These are phyloP conservation scores for Ascodesmis nigricans DNA, from an alignment of 495 filamentous ascomycete species.

Conservation along the genomic window DNA sequence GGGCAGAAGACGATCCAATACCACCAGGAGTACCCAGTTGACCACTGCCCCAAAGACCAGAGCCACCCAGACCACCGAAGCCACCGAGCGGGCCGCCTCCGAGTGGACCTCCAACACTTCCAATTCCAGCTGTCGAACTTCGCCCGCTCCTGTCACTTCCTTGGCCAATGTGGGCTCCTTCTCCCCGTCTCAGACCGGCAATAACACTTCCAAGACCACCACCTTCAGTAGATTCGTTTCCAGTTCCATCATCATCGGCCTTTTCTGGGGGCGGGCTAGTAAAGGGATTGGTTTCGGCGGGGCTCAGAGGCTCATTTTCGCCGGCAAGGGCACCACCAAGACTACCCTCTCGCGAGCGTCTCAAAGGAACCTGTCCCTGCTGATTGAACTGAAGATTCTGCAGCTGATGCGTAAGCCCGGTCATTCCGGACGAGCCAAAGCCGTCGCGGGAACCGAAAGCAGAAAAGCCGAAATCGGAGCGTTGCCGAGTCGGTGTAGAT, in stretches of 20 bases:
- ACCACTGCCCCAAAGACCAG: slow-evolving; percentile 36
- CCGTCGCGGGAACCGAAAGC: slow-evolving; percentile 44
- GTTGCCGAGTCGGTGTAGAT: slow-evolving; percentile 19
- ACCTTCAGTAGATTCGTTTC: slow-evolving; percentile 34
- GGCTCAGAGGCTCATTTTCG: slow-evolving; percentile 49
- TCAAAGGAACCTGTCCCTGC: slow-evolving; percentile 30
- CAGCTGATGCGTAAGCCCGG: slow-evolving; percentile 19
- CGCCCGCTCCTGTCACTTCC: slow-evolving; percentile 23
- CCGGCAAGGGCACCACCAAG: slow-evolving; percentile 31
- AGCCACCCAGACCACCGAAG: slow-evolving; percentile 37
- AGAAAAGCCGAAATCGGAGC: slow-evolving; percentile 57
- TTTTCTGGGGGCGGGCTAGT: slow-evolving; percentile 76
- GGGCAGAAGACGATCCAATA: slow-evolving; percentile 39
- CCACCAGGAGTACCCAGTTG: slow-evolving; percentile 54
- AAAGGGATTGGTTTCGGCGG: slow-evolving; percentile 94
- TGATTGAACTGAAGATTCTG: slow-evolving; percentile 21
- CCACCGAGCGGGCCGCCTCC: slow-evolving; percentile 30
- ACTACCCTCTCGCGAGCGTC: slow-evolving; percentile 28
- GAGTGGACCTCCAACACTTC: slow-evolving; percentile 29
- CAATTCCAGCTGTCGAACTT: slow-evolving; percentile 27
- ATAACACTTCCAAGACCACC: slow-evolving; percentile 31
- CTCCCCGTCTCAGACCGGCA: slow-evolving; percentile 19
- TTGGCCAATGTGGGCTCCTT: slow-evolving; percentile 21
- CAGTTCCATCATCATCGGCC: slow-evolving; percentile 39
- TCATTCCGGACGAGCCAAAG: slow-evolving; percentile 9